Evolutionary conservation across 2,329 filamentous ascomycete genomes (phyloP), one percentile per base, ranked within the genome.

Genomic region (Tolypocladium sp.): DNA sequence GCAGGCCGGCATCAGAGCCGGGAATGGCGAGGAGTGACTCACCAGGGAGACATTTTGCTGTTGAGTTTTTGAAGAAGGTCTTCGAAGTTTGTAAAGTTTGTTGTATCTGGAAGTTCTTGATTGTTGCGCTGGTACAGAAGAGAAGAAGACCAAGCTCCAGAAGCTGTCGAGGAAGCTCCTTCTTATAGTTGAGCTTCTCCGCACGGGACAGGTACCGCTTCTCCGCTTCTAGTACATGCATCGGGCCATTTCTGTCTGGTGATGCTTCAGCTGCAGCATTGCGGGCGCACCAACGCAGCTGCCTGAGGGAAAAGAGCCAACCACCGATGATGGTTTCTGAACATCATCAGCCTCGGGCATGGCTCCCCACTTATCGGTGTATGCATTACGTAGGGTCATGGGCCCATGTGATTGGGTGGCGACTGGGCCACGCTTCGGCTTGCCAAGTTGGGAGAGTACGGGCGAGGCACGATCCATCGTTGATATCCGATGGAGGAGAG

Each of bases 171-270:
- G 4, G 55, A 46, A 15, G 40, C 41, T 41, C 44, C 58, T 44
- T 58, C 40, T 61, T 61, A 61, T 61, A 61, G 52, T 58, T 55
- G 55, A 35, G 40, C 55, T 42, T 46, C 25, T 56, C 55, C 38
- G 42, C 38, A 59, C 40, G 15, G 30, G 40, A 49, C 20, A 33
- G 17, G 17, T 52, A 12, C 27, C 46, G 27, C 27, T 35, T 33
- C 17, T 33, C 49, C 49, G n/a, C 49, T n/a, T 7, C 30, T 35
- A n/a, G 17, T 35, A 35, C 49, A 35, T 35, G 27, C 30, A 30
- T 33, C 30, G 40, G 49, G n/a, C 12, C 33, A 51, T 58, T 25
- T n/a, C 38, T 27, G 51, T 54, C 52, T 33, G 46, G 54, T 56
- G 52, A 56, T 54, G 25, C 53, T 52, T 46, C 38, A 49, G 44